Conservation (phyloP, 495 filamentous ascomycete genomes). For the Penicillium atrosanguineum region DNA sequence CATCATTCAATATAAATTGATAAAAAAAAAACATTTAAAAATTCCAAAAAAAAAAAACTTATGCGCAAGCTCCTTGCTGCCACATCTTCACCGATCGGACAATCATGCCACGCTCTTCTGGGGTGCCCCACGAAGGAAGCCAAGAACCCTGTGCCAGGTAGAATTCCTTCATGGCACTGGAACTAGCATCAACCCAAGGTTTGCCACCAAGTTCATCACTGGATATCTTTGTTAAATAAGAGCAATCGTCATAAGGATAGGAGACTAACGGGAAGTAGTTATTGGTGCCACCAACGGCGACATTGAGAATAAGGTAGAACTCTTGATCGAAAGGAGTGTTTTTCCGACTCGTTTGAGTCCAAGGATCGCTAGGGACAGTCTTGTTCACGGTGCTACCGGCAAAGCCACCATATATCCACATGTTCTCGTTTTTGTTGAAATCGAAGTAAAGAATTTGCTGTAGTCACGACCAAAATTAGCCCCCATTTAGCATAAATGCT, state of each 20-base stretch:
- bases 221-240: background rate
- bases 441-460: conserved; percentile 77
- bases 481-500: background rate
- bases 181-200: conserved; percentile 72
- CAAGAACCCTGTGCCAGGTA: conserved; percentile 54
- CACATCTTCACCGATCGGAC: conserved; percentile 75
- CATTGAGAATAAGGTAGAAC: conserved; percentile 80
- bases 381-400: conserved; percentile 65
- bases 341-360: conserved; percentile 51
- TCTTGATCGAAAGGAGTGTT: conserved; percentile 77
- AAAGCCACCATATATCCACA: conserved; percentile 76
- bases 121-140: conserved; percentile 69
- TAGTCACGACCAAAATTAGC: conserved; percentile 28
- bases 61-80: conserved; percentile 55
- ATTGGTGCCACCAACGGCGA: conserved; percentile 80
- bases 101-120: conserved; percentile 59
- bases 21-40: background rate
- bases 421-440: conserved; percentile 57
- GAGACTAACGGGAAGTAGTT: conserved; percentile 61
- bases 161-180: conserved; percentile 60
- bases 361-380: conserved; percentile 63
- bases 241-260: background rate
- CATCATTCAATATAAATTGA: background rate
- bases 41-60: background rate
- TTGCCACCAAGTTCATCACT: conserved; percentile 66